These are phyloP conservation scores for Aspergillus incahuasiensis DNA, from an alignment of 495 filamentous ascomycete species.

Conservation along the genomic window DNA sequence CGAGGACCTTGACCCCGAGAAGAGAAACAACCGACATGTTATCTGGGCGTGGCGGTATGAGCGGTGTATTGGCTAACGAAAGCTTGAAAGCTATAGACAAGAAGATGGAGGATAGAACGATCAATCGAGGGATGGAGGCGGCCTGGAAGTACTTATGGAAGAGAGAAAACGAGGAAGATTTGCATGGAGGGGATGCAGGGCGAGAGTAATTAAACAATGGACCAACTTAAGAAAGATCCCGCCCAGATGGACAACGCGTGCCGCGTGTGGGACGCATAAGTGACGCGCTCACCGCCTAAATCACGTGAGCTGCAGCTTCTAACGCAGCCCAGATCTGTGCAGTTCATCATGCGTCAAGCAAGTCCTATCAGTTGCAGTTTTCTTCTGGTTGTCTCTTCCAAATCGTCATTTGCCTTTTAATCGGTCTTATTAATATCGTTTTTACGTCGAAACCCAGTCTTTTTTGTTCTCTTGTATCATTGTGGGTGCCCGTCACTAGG, in stretches of 20 bases:
- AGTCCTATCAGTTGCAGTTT: neutral
- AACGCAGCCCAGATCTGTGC: neutral
- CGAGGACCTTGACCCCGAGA: constrained; percentile 87
- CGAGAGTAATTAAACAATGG: constrained; percentile 15
- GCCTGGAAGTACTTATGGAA: constrained; percentile 8
- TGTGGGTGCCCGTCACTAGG: neutral
- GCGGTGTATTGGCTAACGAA: neutral
- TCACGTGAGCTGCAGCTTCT: constrained; percentile 29
- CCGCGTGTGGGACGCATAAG: constrained; percentile 18
- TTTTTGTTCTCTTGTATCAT: neutral
- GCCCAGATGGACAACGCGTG: constrained; percentile 22
- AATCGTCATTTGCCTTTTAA: neutral
- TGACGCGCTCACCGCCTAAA: constrained; percentile 23
- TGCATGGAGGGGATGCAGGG: constrained; percentile 4
- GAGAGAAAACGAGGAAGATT: constrained; percentile 1
- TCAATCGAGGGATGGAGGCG: constrained; percentile 3
- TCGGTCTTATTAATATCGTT: neutral
- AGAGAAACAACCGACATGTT: constrained; percentile 96
- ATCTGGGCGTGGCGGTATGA: constrained; percentile 11
- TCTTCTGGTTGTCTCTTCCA: neutral
- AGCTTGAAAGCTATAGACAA: neutral
- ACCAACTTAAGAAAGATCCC: constrained; percentile 10
- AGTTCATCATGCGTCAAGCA: constrained; percentile 2
- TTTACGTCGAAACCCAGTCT: neutral
- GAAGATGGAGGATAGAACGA: neutral